Evolutionary conservation across 345 rosid species (phyloP).

Genomic region (Acer negundo): DNA sequence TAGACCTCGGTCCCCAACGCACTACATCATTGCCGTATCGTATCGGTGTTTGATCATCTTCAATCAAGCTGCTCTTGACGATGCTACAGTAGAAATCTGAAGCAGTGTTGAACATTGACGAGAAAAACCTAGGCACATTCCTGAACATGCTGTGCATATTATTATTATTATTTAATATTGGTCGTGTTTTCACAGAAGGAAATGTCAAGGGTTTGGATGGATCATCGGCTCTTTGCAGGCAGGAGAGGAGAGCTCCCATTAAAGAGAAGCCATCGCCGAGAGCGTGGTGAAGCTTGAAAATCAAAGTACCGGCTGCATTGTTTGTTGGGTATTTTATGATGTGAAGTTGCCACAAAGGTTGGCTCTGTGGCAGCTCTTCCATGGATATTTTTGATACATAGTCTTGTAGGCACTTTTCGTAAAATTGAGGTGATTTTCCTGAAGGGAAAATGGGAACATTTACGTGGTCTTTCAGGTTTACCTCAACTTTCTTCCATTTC

Average conservation of each 20-base stretch:
- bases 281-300: constrained; percentile 42
- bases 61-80: constrained; percentile 25
- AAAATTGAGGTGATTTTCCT: constrained; percentile 20
- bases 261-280: constrained; percentile 49
- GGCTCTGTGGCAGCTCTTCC: constrained; percentile 21
- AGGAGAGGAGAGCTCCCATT: constrained; percentile 42
- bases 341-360: constrained; percentile 43
- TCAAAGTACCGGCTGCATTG: constrained; percentile 21
- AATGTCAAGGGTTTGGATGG: constrained; percentile 39
- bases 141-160: too few relatives aligned
- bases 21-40: constrained; percentile 12
- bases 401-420: constrained; percentile 25
- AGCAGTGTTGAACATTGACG: constrained; percentile 4
- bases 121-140: neutral
- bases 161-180: too few relatives aligned
- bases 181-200: constrained; percentile 16
- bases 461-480: constrained; percentile 29
- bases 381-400: constrained; percentile 23
- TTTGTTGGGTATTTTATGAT: constrained; percentile 34
- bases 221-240: constrained; percentile 37
- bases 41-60: constrained; percentile 33
- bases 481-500: constrained; percentile 39
- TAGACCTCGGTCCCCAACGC: too few relatives aligned
- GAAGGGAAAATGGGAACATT: constrained; percentile 19
- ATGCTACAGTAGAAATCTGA: constrained; percentile 28